Evolutionary conservation across 176 grass and related monocot species (phyloP).

Genomic region (Carex pumila): DNA sequence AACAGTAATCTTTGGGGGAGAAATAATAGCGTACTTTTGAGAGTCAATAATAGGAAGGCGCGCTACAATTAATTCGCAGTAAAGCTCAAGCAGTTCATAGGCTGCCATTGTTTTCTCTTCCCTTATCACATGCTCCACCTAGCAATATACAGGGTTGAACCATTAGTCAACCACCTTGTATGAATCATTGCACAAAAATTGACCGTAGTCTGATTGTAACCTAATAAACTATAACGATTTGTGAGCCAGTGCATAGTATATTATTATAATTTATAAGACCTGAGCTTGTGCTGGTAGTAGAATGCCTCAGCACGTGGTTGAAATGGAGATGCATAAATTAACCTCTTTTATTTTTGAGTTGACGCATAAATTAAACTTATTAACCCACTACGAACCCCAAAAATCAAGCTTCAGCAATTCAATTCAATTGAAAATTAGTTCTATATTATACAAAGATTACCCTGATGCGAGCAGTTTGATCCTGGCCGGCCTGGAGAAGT

Average conservation of each 20-base stretch:
- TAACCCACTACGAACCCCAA: neutral
- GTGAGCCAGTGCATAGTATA: neutral
- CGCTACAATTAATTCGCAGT: constrained; percentile 88
- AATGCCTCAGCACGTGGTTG: neutral
- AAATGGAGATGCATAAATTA: neutral
- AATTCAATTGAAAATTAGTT: neutral
- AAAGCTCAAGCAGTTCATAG: constrained; percentile 87
- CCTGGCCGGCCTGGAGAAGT: constrained; percentile 73
- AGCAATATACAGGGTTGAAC: constrained; percentile 7
- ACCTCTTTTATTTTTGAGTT: no score
- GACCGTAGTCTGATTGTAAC: neutral
- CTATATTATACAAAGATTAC: constrained; percentile 14
- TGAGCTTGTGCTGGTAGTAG: neutral
- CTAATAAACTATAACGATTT: neutral
- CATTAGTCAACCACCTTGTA: constrained; percentile 7
- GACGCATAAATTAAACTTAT: no score
- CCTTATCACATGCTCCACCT: constrained; percentile 99
- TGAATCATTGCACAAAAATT: neutral
- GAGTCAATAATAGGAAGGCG: constrained; percentile 86
- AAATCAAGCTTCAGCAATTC: neutral
- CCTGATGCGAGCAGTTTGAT: constrained; percentile 79
- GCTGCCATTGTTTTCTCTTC: constrained; percentile 88
- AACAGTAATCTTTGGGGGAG: constrained; percentile 5
- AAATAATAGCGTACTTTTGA: constrained; percentile 58
- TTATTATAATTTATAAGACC: neutral